Evolutionary conservation across 768 basidiomycete species (phyloP), one percentile per base, ranked within the genome.

Genomic region (Suillus variegatus): DNA sequence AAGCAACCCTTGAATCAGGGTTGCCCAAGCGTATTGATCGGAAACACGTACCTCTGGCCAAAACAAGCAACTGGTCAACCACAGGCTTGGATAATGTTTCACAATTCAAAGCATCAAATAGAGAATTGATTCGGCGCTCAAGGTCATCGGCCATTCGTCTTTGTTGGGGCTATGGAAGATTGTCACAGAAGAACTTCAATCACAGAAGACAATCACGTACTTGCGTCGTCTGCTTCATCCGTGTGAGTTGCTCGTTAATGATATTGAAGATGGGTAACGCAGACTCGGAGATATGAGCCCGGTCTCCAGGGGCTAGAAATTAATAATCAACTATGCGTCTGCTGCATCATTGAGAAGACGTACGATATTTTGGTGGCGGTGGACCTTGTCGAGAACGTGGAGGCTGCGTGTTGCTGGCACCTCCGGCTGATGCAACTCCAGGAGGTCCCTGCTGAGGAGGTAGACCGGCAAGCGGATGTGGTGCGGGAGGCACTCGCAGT

Each of bases 41-140:
- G n/a, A 6, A 1, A 71, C 82, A 40, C 71, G 51, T 67, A 95
- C 95, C 95, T 81, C 85, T 82, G 4, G 87, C 83, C 52, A 98
- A 81, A 49, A 88, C 85, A 25, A 87, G 72, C 38, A 97, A 79
- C 68, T 92, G 87, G 51, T 91, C 90, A 16, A 91, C 84, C 28
- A 93, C 88, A 13, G 84, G 75, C 65, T 81, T 80, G 16, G 93
- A 90, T 22, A 97, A 74, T 8, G 92, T 91, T 70, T 94, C 88
- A 72, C 93, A 95, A 76, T 98, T 97, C 70, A 98, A 78, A n/a
- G 88, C 90, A 73, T 97, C 96, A 71, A 96, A 97, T 54, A 98
- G 77, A 0, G 88, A 85, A 72, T 90, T 95, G 70, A 97, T 82
- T 40, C 96, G 85, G 22, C 94, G 85, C 74, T 96, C 94, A 6